Evolutionary conservation across 1,139 yeast species (phyloP), one percentile per base, ranked within the genome.

Genomic region (Saccharomyces hybrid): DNA sequence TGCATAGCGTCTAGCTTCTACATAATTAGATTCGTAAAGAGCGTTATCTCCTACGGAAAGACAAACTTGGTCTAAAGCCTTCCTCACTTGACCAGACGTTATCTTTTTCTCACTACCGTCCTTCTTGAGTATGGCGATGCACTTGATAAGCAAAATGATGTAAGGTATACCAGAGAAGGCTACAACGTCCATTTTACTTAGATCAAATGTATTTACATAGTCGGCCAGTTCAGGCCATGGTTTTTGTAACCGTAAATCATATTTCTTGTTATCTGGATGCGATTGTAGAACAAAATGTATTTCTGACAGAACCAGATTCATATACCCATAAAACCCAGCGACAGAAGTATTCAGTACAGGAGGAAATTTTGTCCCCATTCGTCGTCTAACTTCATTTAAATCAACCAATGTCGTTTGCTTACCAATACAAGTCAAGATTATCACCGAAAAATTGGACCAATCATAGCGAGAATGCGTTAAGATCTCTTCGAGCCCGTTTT

Each of bases 151-250:
- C 1, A 91, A 72, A 1, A 88, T 78, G 25, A 86, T 77, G 63
- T 80, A 89, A 0, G 98, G 98, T 1, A 89, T 78, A 62, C 86
- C 85, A 0, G 88, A 81, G 56, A 82, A 81, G 3, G 75, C 74
- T 46, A 78, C 80, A 52, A 19, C 23, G 23, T 75, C 77, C 56
- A 85, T 60, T 0, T 59, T 48, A 1, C 73, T 74, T 25, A 86
- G 64, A 49, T 83, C 79, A 52, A 84, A 73, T 1, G 78, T 68
- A 55, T 81, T 79, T 8, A 81, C 77, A 62, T 76, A 83, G 0
- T 70, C 70, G 47, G 70, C 70, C n/a, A 91, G 71, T 60, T 86
- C 89, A 0, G 76, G 73, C 97, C 97, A 93, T 0, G 96, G 93
- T 3, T 66, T 58, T 57, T 84, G 86, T 3, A 91, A 72, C 51